Percentiles rank a stretch among this genome's conserved stretches.
Conservation (phyloP, 352 stramenopile genomes). For the Phytophthora uliginosa region DNA sequence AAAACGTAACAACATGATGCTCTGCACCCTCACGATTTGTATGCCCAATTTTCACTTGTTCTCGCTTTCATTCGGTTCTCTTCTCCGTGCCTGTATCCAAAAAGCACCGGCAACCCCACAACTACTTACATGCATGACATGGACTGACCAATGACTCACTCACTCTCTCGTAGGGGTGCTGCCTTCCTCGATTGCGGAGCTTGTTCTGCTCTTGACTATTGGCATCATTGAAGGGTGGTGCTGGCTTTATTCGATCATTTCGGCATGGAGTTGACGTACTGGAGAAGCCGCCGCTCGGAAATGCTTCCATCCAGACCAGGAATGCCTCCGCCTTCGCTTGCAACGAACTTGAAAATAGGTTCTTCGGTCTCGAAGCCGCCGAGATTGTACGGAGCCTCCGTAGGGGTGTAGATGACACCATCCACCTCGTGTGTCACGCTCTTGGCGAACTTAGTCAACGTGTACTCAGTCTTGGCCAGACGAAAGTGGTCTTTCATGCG, state of each 20-base stretch:
- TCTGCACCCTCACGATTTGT: conserved; percentile 25
- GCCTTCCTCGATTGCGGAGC: conserved; percentile 40
- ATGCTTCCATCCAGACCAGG: conserved; percentile 87
- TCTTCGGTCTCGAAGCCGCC: conserved; percentile 87
- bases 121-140: conserved; percentile 61
- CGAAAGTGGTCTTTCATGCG: conserved; percentile 93
- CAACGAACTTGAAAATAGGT: conserved; percentile 92
- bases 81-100: conserved; percentile 35
- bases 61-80: conserved; percentile 35
- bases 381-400: conserved; percentile 87
- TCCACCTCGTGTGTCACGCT: conserved; percentile 90
- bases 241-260: conserved; percentile 43
- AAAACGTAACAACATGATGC: conserved; percentile 12
- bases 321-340: conserved; percentile 85
- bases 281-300: conserved; percentile 76
- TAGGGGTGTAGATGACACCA: conserved; percentile 89
- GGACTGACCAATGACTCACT: conserved; percentile 79
- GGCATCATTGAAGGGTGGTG: conserved; percentile 26
- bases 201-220: conserved; percentile 25
- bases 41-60: conserved; percentile 33
- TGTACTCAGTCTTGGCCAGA: conserved; percentile 87
- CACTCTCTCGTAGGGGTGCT: conserved; percentile 65
- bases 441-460: conserved; percentile 89
- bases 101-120: conserved; percentile 38
- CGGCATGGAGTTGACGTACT: conserved; percentile 85